phyloP scores from a whole-genome alignment of 202 grass and related monocot species.

The Sporobolus alterniflorus region DNA sequence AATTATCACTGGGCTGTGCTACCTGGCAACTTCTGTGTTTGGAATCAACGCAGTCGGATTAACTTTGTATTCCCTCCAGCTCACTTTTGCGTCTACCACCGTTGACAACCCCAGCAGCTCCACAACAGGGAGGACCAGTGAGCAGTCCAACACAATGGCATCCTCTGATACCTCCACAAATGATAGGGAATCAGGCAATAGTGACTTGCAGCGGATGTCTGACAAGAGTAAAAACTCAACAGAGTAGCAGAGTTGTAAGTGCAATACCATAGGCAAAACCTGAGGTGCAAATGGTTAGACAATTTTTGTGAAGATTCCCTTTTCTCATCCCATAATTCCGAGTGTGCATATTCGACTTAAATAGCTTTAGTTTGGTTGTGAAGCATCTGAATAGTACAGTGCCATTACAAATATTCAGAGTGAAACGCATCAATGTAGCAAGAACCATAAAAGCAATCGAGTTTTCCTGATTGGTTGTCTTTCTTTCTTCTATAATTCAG shows the following conservation, averaged over 20 bases:
- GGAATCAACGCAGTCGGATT: conserved; percentile 83
- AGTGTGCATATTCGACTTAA: neutral
- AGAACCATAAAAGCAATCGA: neutral
- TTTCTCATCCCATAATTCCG: neutral
- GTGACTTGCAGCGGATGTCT: conserved; percentile 55
- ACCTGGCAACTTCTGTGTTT: conserved; percentile 93
- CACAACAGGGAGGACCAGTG: conserved; percentile 42
- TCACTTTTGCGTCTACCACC: conserved; percentile 64
- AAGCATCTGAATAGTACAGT: neutral
- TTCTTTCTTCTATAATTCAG: neutral
- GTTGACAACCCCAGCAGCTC: conserved; percentile 45
- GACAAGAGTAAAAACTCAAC: conserved; percentile 64
- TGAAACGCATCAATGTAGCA: neutral
- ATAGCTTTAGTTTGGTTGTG: neutral
- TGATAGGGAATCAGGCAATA: conserved; percentile 43
- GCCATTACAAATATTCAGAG: neutral
- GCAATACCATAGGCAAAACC: conserved; percentile 20
- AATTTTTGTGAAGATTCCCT: conserved; percentile 10
- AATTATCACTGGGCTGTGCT: conserved; percentile 88
- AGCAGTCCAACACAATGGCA: conserved; percentile 46
- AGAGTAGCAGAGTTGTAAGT: conserved; percentile 31
- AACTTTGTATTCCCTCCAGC: conserved; percentile 74
- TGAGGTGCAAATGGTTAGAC: neutral
- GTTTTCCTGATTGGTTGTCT: neutral
- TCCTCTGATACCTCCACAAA: conserved; percentile 40